Conservation (phyloP, 2,329 filamentous ascomycete genomes). For the Trichoderma sp. region DNA sequence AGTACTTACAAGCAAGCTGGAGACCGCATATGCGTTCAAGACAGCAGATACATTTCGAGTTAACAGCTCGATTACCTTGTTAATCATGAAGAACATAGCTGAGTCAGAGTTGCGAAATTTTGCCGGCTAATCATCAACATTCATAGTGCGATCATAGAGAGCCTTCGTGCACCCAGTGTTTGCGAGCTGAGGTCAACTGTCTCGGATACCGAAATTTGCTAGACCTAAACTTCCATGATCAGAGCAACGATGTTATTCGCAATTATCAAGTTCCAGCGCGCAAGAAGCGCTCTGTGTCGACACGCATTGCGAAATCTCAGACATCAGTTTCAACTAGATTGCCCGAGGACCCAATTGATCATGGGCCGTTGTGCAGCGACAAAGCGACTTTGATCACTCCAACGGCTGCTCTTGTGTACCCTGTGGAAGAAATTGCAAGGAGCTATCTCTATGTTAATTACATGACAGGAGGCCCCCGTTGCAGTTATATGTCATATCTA, state of each 20-base stretch:
- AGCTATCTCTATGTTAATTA: conserved; percentile 1
- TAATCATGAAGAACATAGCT: not conserved
- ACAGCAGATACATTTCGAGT: not conserved
- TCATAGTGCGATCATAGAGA: not conserved
- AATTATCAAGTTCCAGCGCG: not conserved
- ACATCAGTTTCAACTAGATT: not conserved
- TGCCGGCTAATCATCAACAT: not conserved
- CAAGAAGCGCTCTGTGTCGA: not conserved
- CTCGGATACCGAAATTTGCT: not conserved
- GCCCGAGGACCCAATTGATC: not conserved
- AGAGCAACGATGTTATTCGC: not conserved
- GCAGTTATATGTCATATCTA: not conserved
- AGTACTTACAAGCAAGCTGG: not conserved
- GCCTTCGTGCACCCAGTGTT: not conserved
- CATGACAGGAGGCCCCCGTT: not conserved
- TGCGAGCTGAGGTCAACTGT: not conserved
- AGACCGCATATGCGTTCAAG: not conserved
- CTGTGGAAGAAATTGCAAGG: not conserved
- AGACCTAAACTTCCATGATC: not conserved
- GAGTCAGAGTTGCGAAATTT: not conserved
- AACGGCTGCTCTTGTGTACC: not conserved
- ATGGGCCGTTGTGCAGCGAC: not conserved
- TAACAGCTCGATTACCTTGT: not conserved
- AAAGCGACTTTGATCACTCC: not conserved
- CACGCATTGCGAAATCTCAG: not conserved